Evolutionary conservation across 805 yeast genomes (phyloP).

Genomic region (Myxozyma kluyveri): DNA sequence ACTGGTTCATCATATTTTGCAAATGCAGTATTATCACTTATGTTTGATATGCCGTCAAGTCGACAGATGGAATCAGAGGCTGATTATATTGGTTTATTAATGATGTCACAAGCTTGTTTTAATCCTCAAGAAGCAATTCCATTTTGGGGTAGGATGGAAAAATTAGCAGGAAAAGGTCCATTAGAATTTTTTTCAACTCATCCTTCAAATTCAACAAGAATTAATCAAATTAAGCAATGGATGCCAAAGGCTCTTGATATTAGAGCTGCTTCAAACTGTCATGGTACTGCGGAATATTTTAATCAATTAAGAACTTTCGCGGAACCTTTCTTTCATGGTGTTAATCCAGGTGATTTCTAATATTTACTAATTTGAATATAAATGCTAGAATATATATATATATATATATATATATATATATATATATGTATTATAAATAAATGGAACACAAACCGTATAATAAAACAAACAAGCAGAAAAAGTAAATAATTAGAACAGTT

Average conservation of each 20-base stretch:
- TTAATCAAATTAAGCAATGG: constrained; percentile 66
- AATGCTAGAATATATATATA: too few relatives aligned
- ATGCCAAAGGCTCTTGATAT: constrained; percentile 25
- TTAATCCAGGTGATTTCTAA: too few relatives aligned
- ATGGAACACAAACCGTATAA: not conserved
- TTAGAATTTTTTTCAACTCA: constrained; percentile 81
- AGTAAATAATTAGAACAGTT: too few relatives aligned
- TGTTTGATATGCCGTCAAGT: constrained; percentile 78
- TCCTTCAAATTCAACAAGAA: constrained; percentile 77
- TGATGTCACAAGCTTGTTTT: constrained; percentile 88
- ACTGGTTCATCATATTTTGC: constrained; percentile 55
- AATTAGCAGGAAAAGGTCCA: constrained; percentile 31
- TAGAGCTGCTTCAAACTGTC: constrained; percentile 7
- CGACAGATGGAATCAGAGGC: constrained; percentile 96
- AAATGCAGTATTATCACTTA: constrained; percentile 43
- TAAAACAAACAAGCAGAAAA: not conserved
- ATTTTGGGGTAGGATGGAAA: constrained; percentile 84
- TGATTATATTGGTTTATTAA: constrained; percentile 86
- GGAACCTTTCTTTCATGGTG: not conserved
- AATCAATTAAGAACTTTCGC: constrained; percentile 4
- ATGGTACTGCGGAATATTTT: constrained; percentile 1
- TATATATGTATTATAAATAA: not conserved
- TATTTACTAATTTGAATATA: too few relatives aligned
- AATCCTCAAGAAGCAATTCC: constrained; percentile 69
- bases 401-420: too few relatives aligned